phyloP scores from a whole-genome alignment of 106 monocot genomes.

The Phalaenopsis aphrodite region DNA sequence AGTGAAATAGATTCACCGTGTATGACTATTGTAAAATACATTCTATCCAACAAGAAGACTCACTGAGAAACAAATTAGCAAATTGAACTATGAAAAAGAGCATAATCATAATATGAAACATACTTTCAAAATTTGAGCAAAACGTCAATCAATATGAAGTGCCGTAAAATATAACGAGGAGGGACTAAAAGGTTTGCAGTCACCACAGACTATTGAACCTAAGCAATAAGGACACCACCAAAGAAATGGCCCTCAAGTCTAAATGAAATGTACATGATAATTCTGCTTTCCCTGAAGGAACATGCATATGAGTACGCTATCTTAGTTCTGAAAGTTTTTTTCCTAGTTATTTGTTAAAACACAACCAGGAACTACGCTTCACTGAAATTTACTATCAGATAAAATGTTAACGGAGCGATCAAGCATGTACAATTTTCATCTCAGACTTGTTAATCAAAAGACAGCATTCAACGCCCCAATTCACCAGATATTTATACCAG shows the following conservation, averaged over 20 bases:
- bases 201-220: neutral
- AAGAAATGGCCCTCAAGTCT: neutral
- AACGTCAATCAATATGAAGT: neutral
- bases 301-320: neutral
- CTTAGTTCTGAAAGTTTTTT: neutral
- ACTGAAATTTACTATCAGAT: neutral
- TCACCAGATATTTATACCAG: neutral
- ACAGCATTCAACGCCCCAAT: neutral
- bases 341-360: neutral
- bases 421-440: neutral
- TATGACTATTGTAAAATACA: neutral
- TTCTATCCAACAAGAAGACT: neutral
- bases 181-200: neutral
- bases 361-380: neutral
- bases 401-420: neutral
- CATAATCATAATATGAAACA: neutral
- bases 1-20: neutral
- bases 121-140: neutral
- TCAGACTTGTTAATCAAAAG: neutral
- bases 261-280: no score
- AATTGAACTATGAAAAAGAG: neutral
- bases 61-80: neutral
- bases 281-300: neutral
- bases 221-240: neutral
- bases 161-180: neutral